A percentile compares a stretch with the other conserved stretches of the same genome.
These are phyloP conservation scores for Solanum hybrid DNA, from an alignment of 305 asterid genomes.

Conservation along the genomic window DNA sequence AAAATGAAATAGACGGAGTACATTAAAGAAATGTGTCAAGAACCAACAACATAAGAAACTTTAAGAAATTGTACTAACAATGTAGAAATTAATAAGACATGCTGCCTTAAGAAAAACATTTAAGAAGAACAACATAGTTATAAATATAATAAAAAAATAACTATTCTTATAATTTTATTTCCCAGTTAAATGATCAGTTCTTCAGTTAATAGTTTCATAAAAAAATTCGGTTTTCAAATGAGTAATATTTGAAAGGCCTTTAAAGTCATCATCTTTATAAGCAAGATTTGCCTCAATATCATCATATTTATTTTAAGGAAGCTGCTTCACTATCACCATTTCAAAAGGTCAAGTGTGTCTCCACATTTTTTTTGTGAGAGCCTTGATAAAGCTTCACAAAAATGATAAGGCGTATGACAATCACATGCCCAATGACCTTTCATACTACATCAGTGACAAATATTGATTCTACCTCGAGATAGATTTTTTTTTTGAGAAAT, in stretches of 20 bases:
- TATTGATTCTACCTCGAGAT: neutral
- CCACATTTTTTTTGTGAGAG: neutral
- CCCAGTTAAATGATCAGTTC: neutral
- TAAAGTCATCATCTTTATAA: neutral
- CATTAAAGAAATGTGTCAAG: neutral
- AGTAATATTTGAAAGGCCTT: neutral
- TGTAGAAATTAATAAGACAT: neutral
- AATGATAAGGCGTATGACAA: neutral
- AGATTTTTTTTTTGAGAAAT: neutral
- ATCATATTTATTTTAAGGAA: neutral
- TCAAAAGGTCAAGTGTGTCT: neutral
- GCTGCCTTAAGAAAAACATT: neutral
- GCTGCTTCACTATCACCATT: neutral
- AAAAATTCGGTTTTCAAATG: neutral
- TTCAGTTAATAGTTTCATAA: neutral
- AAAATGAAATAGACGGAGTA: neutral
- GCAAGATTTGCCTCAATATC: neutral
- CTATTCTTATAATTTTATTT: neutral
- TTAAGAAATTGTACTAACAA: neutral
- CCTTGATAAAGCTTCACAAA: neutral
- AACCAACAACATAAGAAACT: neutral
- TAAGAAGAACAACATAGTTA: neutral
- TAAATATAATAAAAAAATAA: neutral
- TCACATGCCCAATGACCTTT: neutral
- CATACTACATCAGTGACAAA: neutral